phyloP scores from a whole-genome alignment of 1,284 basidiomycete genomes.

The Takashimella koratensis region DNA sequence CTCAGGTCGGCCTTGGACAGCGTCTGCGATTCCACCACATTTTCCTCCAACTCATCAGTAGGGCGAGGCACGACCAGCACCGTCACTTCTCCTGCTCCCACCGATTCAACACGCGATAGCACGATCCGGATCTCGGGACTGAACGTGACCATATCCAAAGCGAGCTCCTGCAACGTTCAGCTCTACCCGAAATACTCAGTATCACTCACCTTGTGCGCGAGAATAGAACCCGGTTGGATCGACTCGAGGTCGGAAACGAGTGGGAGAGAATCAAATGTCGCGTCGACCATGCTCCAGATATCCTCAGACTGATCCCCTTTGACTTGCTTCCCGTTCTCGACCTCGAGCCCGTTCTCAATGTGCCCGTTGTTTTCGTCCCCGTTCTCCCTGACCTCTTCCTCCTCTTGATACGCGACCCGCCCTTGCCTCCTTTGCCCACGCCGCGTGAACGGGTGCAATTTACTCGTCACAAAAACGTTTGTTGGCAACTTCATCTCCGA shows the following conservation, averaged over 20 bases:
- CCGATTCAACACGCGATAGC: slow-evolving; percentile 16
- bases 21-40: slow-evolving; percentile 2
- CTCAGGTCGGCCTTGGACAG: not conserved
- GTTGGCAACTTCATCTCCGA: slow-evolving; percentile 29
- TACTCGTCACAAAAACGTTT: slow-evolving; percentile 40
- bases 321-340: slow-evolving; percentile 2
- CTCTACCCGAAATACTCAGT: not conserved
- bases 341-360: not conserved
- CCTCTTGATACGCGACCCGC: not conserved
- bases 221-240: slow-evolving; percentile 10
- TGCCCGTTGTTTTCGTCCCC: slow-evolving; percentile 1
- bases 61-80: slow-evolving; percentile 9
- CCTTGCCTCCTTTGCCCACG: not conserved
- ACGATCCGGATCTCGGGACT: slow-evolving; percentile 33
- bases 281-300: slow-evolving; percentile 15
- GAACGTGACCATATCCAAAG: slow-evolving; percentile 33
- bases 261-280: slow-evolving; percentile 13
- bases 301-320: slow-evolving; percentile 1
- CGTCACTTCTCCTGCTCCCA: not conserved
- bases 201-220: slow-evolving; percentile 35
- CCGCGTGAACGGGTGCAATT: slow-evolving; percentile 18
- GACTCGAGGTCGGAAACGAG: not conserved
- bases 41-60: not conserved
- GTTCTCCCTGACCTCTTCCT: not conserved
- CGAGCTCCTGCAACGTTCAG: slow-evolving; percentile 27